Evolutionary conservation across 163 green algal species (phyloP), one percentile per base, ranked within the genome.

Genomic region (Chlorella variabilis): DNA sequence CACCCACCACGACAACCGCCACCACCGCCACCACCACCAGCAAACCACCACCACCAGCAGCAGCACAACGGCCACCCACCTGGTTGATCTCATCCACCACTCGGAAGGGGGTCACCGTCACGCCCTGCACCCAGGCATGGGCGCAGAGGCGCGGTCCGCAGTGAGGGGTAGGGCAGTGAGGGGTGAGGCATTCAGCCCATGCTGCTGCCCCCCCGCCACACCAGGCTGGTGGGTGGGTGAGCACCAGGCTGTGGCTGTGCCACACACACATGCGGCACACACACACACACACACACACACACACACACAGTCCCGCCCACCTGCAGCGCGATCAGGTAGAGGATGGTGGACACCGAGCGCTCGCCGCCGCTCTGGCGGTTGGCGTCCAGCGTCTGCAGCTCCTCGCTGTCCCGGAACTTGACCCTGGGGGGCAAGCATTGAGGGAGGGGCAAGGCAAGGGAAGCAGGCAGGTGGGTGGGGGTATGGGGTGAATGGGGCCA

Each of bases 1-100:
- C n/a, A n/a, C n/a, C n/a, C n/a, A n/a, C n/a, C n/a, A n/a, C n/a
- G n/a, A n/a, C n/a, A n/a, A n/a, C n/a, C n/a, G n/a, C n/a, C n/a
- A n/a, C n/a, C n/a, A n/a, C n/a, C n/a, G n/a, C n/a, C n/a, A n/a
- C n/a, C n/a, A n/a, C n/a, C n/a, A n/a, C n/a, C n/a, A n/a, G n/a
- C n/a, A n/a, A n/a, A n/a, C n/a, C n/a, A n/a, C n/a, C n/a, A n/a
- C n/a, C n/a, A n/a, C n/a, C n/a, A n/a, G n/a, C n/a, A n/a, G n/a
- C n/a, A n/a, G n/a, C n/a, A n/a, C n/a, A n/a, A n/a, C n/a, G n/a
- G 21, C 20, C 9, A 17, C 21, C 4, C 69, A 77, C 69, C 69
- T 97, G 94, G 83, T 97, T 98, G 91, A 99, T 99, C 87, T 99
- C 97, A 83, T 99, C 97, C 41, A 99, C 94, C 39, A 99, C 97